These are phyloP conservation scores for Chytriomyces sp. DNA, from an alignment of 192 early-diverging fungal genomes.

Conservation along the genomic window DNA sequence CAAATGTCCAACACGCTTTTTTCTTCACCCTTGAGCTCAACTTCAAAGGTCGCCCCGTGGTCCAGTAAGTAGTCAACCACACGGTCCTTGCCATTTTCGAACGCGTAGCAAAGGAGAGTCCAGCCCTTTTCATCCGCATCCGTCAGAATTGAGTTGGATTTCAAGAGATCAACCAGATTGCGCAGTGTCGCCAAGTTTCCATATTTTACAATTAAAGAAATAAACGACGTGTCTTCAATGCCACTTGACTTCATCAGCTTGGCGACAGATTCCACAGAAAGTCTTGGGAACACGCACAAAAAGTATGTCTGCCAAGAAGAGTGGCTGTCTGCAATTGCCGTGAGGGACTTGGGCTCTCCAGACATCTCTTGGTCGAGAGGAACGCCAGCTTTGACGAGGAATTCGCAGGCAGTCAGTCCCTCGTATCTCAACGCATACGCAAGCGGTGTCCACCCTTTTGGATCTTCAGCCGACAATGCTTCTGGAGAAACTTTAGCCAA, in stretches of 20 bases:
- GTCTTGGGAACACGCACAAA: neutral
- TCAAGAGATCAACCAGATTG: neutral
- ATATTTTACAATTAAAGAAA: neutral
- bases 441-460: neutral
- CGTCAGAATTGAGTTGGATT: neutral
- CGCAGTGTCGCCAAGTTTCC: neutral
- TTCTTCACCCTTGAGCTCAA: constrained; percentile 2
- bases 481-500: neutral
- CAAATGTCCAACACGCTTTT: neutral
- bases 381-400: neutral
- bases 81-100: neutral
- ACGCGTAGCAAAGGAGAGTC: neutral
- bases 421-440: neutral
- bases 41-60: neutral
- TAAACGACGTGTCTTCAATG: neutral
- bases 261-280: neutral
- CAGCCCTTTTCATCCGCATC: neutral
- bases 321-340: neutral
- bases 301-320: neutral
- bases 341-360: neutral
- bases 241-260: neutral
- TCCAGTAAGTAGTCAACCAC: neutral
- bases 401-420: neutral
- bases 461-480: neutral
- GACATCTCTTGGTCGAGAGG: neutral